phyloP scores from a whole-genome alignment of 2,329 filamentous ascomycete species.

The Colletotrichum scovillei region DNA sequence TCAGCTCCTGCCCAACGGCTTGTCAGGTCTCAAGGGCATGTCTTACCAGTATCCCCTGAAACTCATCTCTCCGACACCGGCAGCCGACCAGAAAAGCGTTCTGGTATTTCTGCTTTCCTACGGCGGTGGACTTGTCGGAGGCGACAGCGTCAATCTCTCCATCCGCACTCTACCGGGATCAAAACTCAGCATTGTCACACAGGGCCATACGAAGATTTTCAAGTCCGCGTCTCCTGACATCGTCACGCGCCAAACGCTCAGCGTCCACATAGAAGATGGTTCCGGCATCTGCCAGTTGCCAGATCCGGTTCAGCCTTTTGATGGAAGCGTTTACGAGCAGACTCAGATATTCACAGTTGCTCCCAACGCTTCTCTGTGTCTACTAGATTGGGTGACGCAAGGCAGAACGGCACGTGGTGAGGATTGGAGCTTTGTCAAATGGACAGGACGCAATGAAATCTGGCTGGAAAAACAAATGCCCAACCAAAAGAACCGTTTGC shows the following conservation, averaged over 20 bases:
- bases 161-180: slow-evolving; percentile 74
- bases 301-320: slow-evolving; percentile 94
- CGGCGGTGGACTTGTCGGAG: slow-evolving; percentile 90
- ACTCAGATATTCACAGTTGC: slow-evolving; percentile 79
- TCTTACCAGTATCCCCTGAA: slow-evolving; percentile 96
- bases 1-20: slow-evolving; percentile 75
- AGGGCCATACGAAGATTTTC: slow-evolving; percentile 96
- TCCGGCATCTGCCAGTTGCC: slow-evolving; percentile 78
- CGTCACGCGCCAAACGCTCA: slow-evolving; percentile 68
- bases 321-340: slow-evolving; percentile 85
- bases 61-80: slow-evolving; percentile 82
- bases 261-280: slow-evolving; percentile 59
- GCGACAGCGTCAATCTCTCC: slow-evolving; percentile 81
- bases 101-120: slow-evolving; percentile 94
- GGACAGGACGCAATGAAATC: slow-evolving; percentile 90
- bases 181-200: slow-evolving; percentile 74
- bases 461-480: slow-evolving; percentile 60
- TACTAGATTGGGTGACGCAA: slow-evolving; percentile 94
- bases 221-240: slow-evolving; percentile 73
- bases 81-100: slow-evolving; percentile 73
- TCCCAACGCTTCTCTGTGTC: slow-evolving; percentile 73
- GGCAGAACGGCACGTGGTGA: slow-evolving; percentile 88
- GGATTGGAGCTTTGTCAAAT: slow-evolving; percentile 84
- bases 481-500: slow-evolving; percentile 63
- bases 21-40: slow-evolving; percentile 78